Evolutionary conservation across 2,329 filamentous ascomycete genomes (phyloP), one percentile per base, ranked within the genome.

Genomic region (Penicillium sp.): DNA sequence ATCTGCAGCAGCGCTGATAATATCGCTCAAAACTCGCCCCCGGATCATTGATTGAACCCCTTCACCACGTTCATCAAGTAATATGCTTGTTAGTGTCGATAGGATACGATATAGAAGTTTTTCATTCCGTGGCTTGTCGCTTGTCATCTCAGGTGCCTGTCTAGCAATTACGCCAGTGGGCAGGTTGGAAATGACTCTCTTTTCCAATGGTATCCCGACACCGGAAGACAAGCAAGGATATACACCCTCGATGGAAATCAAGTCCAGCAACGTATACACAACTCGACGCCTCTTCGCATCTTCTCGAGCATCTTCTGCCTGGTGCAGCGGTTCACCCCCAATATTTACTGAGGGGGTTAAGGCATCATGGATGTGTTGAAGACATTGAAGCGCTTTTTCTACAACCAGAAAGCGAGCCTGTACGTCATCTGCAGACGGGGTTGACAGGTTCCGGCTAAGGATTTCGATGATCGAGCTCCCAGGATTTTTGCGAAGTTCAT

Each of bases 241-340:
- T 23, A 77, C 72, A 5, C 75, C 75, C 58, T 77, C 75, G 6
- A 77, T 58, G 2, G 75, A 75, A 40, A 77, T 67, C 49, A 77
- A 60, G 54, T 77, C 75, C 46, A 77, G 61, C 6, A 77, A 61
- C 5, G 72, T 71, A 66, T 77, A 69, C 3, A 76, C 61, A 14
- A 68, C 59, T 24, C 73, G 68, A 30, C 73, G 71, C 28, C 72
- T 65, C 56, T 68, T 76, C n/a, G 74, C 72, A 65, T 76, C 73
- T 63, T 75, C 72, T 28, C 74, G 60, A 21, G 63, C 63, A 6
- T 63, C 57, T 58, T 74, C 69, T 56, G 67, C 64, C n/a, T 57
- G 52, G 5, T 57, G 59, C 9, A 46, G 40, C 2, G 26, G 16
- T 2, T 42, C 35, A 45, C 16, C 63, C 35, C 56, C 30, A 43